Percentiles rank a stretch among this genome's conserved stretches.
These are phyloP conservation scores for Coprinellus micaceus DNA, from an alignment of 768 basidiomycete species.

Conservation along the genomic window DNA sequence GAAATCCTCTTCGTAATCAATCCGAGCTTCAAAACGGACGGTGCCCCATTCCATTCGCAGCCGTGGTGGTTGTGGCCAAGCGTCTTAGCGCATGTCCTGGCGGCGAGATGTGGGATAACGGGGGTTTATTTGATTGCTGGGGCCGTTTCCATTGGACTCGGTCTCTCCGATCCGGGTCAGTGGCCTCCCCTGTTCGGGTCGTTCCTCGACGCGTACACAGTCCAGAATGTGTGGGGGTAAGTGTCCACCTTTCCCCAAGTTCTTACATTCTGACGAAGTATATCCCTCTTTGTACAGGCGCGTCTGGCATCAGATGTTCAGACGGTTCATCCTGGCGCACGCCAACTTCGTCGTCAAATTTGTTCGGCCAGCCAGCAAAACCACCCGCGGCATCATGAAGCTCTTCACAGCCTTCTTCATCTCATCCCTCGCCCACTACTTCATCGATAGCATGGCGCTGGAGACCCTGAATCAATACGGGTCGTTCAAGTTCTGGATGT, in stretches of 20 bases:
- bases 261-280: background rate
- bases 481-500: conserved; percentile 26
- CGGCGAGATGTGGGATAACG: background rate
- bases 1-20: background rate
- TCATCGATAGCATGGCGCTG: conserved; percentile 26
- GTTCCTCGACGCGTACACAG: conserved; percentile 31
- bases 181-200: conserved; percentile 39
- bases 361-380: conserved; percentile 12
- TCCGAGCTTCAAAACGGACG: background rate
- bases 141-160: background rate
- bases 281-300: background rate
- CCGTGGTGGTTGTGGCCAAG: background rate
- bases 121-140: background rate
- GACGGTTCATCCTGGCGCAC: conserved; percentile 22
- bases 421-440: conserved; percentile 26
- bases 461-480: conserved; percentile 16
- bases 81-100: background rate
- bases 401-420: conserved; percentile 27
- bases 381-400: conserved; percentile 12
- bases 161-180: conserved; percentile 12
- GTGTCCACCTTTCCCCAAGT: conserved; percentile 9
- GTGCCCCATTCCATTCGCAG: background rate
- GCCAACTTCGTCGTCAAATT: conserved; percentile 23
- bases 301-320: background rate
- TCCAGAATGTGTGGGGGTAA: conserved; percentile 40